Evolutionary conservation across 805 yeast genomes (phyloP).

Genomic region (baker's yeast (Saccharomyces cerevisiae)): DNA sequence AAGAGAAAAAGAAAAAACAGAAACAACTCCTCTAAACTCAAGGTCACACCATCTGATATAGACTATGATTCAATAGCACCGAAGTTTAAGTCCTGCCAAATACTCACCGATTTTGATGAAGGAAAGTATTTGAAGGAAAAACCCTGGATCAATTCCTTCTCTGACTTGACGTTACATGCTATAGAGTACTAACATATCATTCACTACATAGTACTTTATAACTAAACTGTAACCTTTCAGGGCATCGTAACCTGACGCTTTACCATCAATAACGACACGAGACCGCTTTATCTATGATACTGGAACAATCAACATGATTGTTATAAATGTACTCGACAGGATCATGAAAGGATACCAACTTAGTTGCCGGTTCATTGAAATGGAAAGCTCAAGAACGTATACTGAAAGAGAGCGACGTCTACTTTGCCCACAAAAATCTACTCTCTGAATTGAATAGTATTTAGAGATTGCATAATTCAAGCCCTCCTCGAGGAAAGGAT

Average conservation of each 20-base stretch:
- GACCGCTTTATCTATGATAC: not conserved
- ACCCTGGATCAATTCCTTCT: constrained; percentile 45
- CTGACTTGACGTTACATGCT: constrained; percentile 42
- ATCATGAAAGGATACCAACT: not conserved
- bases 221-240: not conserved
- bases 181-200: constrained; percentile 8
- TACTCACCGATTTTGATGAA: constrained; percentile 18
- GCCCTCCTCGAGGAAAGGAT: too few relatives aligned
- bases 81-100: constrained; percentile 13
- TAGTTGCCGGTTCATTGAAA: too few relatives aligned
- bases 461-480: not conserved
- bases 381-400: not conserved
- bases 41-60: constrained; percentile 10
- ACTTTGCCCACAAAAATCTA: not conserved
- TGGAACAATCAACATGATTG: not conserved
- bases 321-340: too few relatives aligned
- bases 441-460: too few relatives aligned
- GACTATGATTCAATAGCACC: constrained; percentile 18
- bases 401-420: not conserved
- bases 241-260: too few relatives aligned
- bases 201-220: not conserved
- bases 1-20: constrained; percentile 13
- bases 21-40: constrained; percentile 8
- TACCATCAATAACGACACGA: too few relatives aligned
- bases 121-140: constrained; percentile 17